Base-by-base conservation (phyloP, 306 rosid species). In the Coriaria nepalensis region DNA sequence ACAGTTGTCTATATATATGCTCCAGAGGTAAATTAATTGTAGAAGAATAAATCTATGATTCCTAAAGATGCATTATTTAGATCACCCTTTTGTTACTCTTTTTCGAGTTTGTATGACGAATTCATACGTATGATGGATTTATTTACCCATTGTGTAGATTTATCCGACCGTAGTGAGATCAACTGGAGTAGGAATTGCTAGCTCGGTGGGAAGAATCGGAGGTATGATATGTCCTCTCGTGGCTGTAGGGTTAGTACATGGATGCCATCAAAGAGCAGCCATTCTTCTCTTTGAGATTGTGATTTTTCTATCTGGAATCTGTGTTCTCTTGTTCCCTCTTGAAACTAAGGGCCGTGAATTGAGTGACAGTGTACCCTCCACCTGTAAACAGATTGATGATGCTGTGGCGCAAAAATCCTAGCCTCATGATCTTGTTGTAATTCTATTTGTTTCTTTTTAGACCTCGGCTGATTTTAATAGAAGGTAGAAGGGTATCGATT, bases 211-310 rank as follows among this genome's bases (percentile, higher is more conserved):
- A 47, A 81, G 98, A 66, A 82, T 85, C 34, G 98, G 98, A 10
- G 98, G 98, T 52, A 90, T 90, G 75, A 0, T 74, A 49, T 90
- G 98, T 52, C 95, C 98, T 43, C 58, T 85, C 14, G 98, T 90
- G 55, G 94, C 98, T 6, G 84, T 85, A 60, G 79, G 83, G 50
- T 65, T 90, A 67, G 86, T 90, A 6, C 81, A 79, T 29, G 80
- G 76, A 49, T 90, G 98, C 45, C 98, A 90, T 73, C 95, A 85
- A 73, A 79, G 87, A 46, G 42, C 41, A 12, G 71, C 96, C 52
- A 72, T 90, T 57, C 38, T 85, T 68, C 71, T 90, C 50, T 90
- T 90, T 61, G 94, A 55, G 77, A 52, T 82, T 12, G 69, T 79
- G 56, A 68, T 81, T 52, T 56, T 90, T 47, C 10, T 90, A 52